Evolutionary conservation across 2,329 filamentous ascomycete species (phyloP), one percentile per base, ranked within the genome.

Genomic region (Penicillium aurantiogriseum): DNA sequence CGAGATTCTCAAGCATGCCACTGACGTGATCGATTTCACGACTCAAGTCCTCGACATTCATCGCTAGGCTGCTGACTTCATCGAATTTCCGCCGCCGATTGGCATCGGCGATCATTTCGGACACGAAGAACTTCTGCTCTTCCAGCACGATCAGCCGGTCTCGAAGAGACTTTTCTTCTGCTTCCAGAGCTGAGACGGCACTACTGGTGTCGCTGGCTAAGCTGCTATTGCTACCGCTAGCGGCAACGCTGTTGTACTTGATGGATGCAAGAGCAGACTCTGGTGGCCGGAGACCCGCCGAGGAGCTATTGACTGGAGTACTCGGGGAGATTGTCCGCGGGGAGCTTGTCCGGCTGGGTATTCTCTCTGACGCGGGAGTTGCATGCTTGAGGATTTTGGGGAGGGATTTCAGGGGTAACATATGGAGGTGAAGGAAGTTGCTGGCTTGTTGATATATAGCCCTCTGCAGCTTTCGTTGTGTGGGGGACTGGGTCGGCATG

Each of bases 101-200:
- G 0, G 92, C 91, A 59, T 88, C 85, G 8, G 84, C 85, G 44
- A 96, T 85, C 91, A 96, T 96, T 65, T 90, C 87, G 38, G 87
- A 85, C 0, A 97, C 91, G 76, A 96, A 86, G 74, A 95, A 96
- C 62, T 87, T 88, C 73, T 97, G 92, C 75, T 97, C 92, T 72
- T 96, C 91, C 1, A 97, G 81, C 7, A 97, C 88, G 31, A 94
- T 89, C 13, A 96, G 78, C 4, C 86, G 81, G 68, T 96, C 92
- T 17, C 89, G 84, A 1, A 95, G 77, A 21, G 90, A 85, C 71
- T 91, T 93, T 73, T 96, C 92, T 70, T 96, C 91, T 0, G 83
- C 85, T 73, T 96, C 92, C 5, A 96, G 77, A 2, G 84, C 85
- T 0, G 85, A 88, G 15, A 89, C 77, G 15, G 80, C 80, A 59